phyloP scores from a whole-genome alignment of 352 stramenopile genomes.

The Phytophthora sansomeana region DNA sequence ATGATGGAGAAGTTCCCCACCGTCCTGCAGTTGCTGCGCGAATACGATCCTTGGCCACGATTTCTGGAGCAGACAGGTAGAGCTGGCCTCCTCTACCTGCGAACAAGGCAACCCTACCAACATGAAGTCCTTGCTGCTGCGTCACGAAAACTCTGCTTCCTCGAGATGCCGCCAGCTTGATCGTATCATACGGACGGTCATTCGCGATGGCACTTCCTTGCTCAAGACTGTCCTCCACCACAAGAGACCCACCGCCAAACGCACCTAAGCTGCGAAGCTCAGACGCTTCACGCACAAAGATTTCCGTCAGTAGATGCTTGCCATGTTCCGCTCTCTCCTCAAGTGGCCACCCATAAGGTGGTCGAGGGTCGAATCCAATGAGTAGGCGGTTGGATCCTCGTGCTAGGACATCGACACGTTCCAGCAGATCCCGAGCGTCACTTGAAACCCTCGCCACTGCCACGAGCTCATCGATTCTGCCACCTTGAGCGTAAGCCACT shows the following conservation, averaged over 20 bases:
- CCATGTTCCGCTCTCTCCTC: conserved; percentile 14
- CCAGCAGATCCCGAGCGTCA: conserved; percentile 21
- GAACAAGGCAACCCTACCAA: conserved; percentile 16
- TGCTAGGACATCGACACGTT: conserved; percentile 24
- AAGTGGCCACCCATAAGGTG: conserved; percentile 27
- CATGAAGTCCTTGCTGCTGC: conserved; percentile 13
- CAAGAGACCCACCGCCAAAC: conserved; percentile 28
- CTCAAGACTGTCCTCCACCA: conserved; percentile 16
- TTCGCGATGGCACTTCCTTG: conserved; percentile 18
- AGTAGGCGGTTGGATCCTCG: conserved; percentile 25
- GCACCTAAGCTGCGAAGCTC: conserved; percentile 23
- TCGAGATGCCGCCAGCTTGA: conserved; percentile 29
- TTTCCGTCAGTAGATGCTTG: conserved; percentile 35
- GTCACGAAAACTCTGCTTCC: conserved; percentile 25
- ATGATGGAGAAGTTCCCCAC: conserved; percentile 24
- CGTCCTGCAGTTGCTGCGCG: conserved; percentile 19
- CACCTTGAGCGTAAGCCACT: conserved; percentile 19
- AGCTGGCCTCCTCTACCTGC: conserved; percentile 12
- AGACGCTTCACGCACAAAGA: conserved; percentile 33
- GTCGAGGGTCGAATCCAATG: conserved; percentile 30
- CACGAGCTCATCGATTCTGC: conserved; percentile 24
- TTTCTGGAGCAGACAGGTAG: conserved; percentile 20
- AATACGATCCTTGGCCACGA: conserved; percentile 22
- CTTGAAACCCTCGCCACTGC: conserved; percentile 31
- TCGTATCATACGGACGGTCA: conserved; percentile 21